Base-by-base conservation (phyloP, 371 early-diverging fungal genomes). In the Zopfochytrium polystomum region DNA sequence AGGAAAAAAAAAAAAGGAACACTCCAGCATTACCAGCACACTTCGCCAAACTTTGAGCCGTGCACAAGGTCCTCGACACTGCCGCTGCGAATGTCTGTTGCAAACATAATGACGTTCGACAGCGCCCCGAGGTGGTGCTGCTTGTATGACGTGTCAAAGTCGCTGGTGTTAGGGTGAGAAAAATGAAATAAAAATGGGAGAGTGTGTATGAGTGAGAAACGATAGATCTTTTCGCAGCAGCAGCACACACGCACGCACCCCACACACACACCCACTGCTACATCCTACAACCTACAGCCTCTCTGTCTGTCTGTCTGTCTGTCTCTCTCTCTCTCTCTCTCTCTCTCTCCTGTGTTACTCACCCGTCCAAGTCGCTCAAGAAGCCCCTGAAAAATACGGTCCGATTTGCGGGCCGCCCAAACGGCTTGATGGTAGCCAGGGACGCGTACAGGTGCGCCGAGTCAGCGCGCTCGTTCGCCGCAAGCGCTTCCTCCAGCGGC, bases 371-470 rank as follows among this genome's bases (percentile, higher is more conserved):
- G 55, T 70, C 70, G 27, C 47, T 49, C 35, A 70, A 44, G 59
- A 72, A 72, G 31, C 72, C 72, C 3, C 66, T 33, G 58, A 72
- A 72, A 42, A 53, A 58, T 20, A 68, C 62, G 55, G 51, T 42
- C 9, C 69, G 65, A 59, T 68, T 72, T 29, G 72, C 66, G 22
- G 72, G 72, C 1, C 72, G 68, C 1, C 68, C 72, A 50, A 65
- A 68, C 3, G 72, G 52, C 33, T 68, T 68, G 63, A 72, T 65
- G 46, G 72, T 72, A 18, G 72, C 72, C 13, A 72, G 63, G 2
- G 65, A 62, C 13, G 66, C 66, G 45, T 55, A 66, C 27, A 50
- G 60, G 38, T 66, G 66, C 33, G 66, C 43, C 5, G 13, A 13
- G 33, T 66, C 60, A 11, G 6, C 26, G 18, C 42, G 32, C 34